Evolutionary conservation across 75 land plant genomes (phyloP).

Genomic region (Azolla pinnata): DNA sequence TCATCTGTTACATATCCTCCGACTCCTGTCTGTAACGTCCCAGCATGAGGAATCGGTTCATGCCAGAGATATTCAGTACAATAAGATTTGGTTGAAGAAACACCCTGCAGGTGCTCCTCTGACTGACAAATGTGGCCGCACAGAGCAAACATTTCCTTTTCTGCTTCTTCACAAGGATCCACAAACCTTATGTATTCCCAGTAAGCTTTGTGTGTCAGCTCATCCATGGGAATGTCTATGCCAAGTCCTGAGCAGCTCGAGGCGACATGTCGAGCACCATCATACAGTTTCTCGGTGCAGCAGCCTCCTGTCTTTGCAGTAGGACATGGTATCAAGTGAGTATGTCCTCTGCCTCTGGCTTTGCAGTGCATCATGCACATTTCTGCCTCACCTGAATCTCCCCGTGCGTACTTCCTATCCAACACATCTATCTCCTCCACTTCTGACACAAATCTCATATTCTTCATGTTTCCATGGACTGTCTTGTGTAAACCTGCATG

Average conservation of each 20-base stretch:
- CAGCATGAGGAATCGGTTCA: conserved; percentile 9
- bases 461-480: conserved; percentile 25
- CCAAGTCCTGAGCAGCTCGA: conserved; percentile 17
- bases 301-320: neutral
- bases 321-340: conserved; percentile 17
- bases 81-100: conserved; percentile 8
- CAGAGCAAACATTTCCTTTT: conserved; percentile 13
- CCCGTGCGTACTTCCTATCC: conserved; percentile 17
- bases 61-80: conserved; percentile 33
- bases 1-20: conserved; percentile 22
- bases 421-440: conserved; percentile 13
- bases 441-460: conserved; percentile 19
- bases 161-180: conserved; percentile 23
- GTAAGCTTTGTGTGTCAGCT: conserved; percentile 23
- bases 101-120: conserved; percentile 10
- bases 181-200: conserved; percentile 22
- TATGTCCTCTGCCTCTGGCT: conserved; percentile 17
- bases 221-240: conserved; percentile 22
- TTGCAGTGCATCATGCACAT: conserved; percentile 34
- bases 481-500: conserved; percentile 28
- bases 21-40: neutral
- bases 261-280: conserved; percentile 26
- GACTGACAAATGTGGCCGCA: conserved; percentile 16
- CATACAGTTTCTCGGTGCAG: conserved; percentile 11
- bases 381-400: conserved; percentile 16